Evolutionary conservation across 1,139 yeast species (phyloP).

Genomic region (Debaryomycetaceae sp.): DNA sequence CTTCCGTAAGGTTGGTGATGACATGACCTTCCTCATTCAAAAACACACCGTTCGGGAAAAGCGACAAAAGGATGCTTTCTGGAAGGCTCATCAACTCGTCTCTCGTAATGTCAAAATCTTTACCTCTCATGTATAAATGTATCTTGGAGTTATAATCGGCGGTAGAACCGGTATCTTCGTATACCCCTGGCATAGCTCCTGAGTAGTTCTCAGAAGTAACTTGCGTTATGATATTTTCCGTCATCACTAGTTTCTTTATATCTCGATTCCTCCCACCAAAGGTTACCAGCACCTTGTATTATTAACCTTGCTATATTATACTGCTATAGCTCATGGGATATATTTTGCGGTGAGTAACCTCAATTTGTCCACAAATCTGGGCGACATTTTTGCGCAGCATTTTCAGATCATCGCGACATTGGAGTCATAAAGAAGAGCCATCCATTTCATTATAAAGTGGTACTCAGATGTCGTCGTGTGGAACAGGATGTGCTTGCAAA

Average conservation of each 20-base stretch:
- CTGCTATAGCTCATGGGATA: neutral
- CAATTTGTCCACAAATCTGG: neutral
- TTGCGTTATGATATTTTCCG: slow-evolving; percentile 51
- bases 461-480: neutral
- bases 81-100: slow-evolving; percentile 91
- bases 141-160: slow-evolving; percentile 63
- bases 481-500: neutral
- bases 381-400: neutral
- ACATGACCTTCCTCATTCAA: slow-evolving; percentile 71
- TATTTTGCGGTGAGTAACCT: neutral
- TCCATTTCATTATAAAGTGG: neutral
- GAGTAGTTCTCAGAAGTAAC: slow-evolving; percentile 46
- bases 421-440: neutral
- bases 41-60: slow-evolving; percentile 88
- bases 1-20: slow-evolving; percentile 72
- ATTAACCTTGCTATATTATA: neutral
- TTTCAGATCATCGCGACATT: neutral
- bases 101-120: slow-evolving; percentile 65
- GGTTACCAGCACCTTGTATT: slow-evolving; percentile 1
- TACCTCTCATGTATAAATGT: slow-evolving; percentile 63
- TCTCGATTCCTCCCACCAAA: neutral
- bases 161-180: slow-evolving; percentile 20
- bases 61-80: slow-evolving; percentile 79
- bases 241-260: slow-evolving; percentile 15
- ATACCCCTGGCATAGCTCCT: slow-evolving; percentile 10